Base-by-base conservation (phyloP, 345 rosid species). In the Moricandia arvensis region DNA sequence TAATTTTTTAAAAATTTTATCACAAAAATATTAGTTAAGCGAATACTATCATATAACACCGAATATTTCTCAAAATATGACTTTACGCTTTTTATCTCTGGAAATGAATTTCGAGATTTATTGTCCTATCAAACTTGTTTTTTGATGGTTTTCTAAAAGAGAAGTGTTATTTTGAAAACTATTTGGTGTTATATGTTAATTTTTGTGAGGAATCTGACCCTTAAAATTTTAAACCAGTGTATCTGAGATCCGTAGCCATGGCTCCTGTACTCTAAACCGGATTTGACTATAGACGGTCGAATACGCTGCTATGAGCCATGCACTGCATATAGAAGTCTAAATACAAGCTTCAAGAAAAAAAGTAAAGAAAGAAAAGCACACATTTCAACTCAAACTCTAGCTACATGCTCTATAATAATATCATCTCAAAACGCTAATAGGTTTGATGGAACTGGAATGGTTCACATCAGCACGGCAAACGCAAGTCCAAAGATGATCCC, bases 401-500 rank as follows among this genome's bases (percentile, higher is more conserved):
- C 59, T 63, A 62, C 9, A 54, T 33, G 12, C 6, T 31, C 66
- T 68, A 63, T 74, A 4, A 57, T 51, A n/a, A 13, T 9, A 54
- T 13, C 45, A 38, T 13, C 35, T 83, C 82, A 66, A 55, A 59
- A 21, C 24, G 24, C 24, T 59, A 59, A 35, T 38, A 70, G 68
- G 59, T 21, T 45, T 27, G 35, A 71, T 31, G 30, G 43, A 71
- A 8, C 1, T 43, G 13, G 81, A 78, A 30, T 79, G 83, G 30
- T 73, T 84, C 53, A 69, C 31, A 53, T 83, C 84, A 61, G 67
- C 77, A 37, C 72, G 66, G n/a, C 80, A 72, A 84, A 79, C 33
- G 75, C 86, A 24, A 85, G 71, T 47, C 88, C 90, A 31, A 86
- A 53, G 78, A 85, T 77, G 75, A 86, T 77, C 77, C 78, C 87